A percentile compares a stretch with the other conserved stretches of the same genome.
Conservation (phyloP, 192 early-diverging fungal genomes). For the Coemansia sp. region DNA sequence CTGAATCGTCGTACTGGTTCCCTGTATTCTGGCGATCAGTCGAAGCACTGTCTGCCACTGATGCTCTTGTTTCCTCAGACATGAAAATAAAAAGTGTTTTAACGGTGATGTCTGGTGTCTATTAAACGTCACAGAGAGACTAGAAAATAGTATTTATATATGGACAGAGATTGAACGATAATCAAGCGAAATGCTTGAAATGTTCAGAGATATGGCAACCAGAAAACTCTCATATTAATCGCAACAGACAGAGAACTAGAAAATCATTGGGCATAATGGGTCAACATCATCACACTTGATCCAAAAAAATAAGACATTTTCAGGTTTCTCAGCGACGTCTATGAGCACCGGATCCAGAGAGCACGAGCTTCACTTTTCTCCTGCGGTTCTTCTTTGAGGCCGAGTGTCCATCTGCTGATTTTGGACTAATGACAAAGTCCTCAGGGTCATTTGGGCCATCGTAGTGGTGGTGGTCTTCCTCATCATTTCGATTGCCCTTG, state of each 20-base stretch:
- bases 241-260: not conserved
- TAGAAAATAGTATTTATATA: too few relatives aligned
- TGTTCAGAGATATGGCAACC: too few relatives aligned
- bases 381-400: conserved; percentile 14
- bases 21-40: not conserved
- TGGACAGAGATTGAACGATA: too few relatives aligned
- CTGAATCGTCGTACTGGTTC: not conserved
- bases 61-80: not conserved
- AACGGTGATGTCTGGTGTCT: not conserved
- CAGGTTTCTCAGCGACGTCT: conserved; percentile 23
- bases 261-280: not conserved
- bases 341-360: conserved; percentile 33
- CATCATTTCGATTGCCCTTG: conserved; percentile 6
- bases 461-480: conserved; percentile 4
- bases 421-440: conserved; percentile 21
- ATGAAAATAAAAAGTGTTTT: not conserved
- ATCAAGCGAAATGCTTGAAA: too few relatives aligned
- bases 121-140: too few relatives aligned
- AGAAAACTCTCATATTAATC: too few relatives aligned
- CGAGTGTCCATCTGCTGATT: conserved; percentile 5
- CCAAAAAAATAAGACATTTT: not conserved
- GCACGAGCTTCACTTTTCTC: conserved; percentile 30
- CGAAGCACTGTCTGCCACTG: not conserved
- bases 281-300: not conserved
- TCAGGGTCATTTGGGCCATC: conserved; percentile 16